Percentiles rank a stretch among this genome's conserved stretches.
phyloP scores from a whole-genome alignment of 1,284 basidiomycete genomes.

The Papiliotrema fonsecae region DNA sequence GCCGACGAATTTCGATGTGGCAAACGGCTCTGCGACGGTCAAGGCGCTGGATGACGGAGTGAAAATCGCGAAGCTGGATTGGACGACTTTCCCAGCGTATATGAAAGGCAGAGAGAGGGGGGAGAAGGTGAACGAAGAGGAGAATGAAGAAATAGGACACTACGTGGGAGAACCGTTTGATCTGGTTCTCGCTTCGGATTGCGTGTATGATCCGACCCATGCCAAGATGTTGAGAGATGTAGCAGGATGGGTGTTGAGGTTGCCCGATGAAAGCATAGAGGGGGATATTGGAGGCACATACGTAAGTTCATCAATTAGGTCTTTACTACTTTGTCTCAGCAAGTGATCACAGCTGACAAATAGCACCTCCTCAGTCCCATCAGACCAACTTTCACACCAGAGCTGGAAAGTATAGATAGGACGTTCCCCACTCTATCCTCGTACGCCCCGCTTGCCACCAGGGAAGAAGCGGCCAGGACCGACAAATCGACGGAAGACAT shows the following conservation, averaged over 20 bases:
- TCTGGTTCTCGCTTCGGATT: conserved; percentile 45
- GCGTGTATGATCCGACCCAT: conserved; percentile 47
- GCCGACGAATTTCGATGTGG: background rate
- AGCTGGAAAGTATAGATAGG: conserved; percentile 42
- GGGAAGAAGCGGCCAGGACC: conserved; percentile 13
- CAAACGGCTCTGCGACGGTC: background rate
- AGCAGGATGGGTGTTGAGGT: conserved; percentile 35
- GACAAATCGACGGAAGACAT: background rate
- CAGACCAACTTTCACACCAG: conserved; percentile 46
- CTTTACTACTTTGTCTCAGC: background rate
- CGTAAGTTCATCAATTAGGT: conserved; percentile 26
- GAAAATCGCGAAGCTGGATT: conserved; percentile 58
- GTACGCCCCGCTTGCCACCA: conserved; percentile 22
- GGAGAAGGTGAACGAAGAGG: conserved; percentile 4
- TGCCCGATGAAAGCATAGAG: conserved; percentile 22
- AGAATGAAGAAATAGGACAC: conserved; percentile 14
- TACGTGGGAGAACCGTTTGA: conserved; percentile 35
- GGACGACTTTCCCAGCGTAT: conserved; percentile 55
- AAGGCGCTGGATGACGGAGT: conserved; percentile 40
- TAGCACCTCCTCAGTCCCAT: conserved; percentile 47
- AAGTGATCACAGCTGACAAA: background rate
- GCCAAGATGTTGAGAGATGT: conserved; percentile 42
- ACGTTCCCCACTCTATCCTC: conserved; percentile 35
- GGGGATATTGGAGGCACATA: conserved; percentile 40
- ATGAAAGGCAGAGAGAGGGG: conserved; percentile 15